These are phyloP conservation scores for Aspergillus flavus DNA, from an alignment of 2,329 filamentous ascomycete genomes.

Conservation along the genomic window DNA sequence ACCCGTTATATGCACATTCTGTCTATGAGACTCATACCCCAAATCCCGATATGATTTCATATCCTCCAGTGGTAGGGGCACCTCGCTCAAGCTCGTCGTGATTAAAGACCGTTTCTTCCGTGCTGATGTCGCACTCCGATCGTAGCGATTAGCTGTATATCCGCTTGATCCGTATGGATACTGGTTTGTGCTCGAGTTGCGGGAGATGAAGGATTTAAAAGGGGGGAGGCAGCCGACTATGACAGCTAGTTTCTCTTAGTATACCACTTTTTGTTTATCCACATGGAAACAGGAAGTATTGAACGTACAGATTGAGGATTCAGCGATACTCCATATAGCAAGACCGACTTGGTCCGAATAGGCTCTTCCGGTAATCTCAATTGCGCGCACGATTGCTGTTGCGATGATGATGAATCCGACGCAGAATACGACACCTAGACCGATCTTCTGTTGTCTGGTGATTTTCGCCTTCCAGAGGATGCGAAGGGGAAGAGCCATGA, in stretches of 20 bases:
- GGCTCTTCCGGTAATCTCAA: slow-evolving; percentile 25
- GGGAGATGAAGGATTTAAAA: slow-evolving; percentile 20
- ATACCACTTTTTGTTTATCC: too few species aligned
- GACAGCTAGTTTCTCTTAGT: slow-evolving; percentile 11
- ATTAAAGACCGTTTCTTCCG: background rate
- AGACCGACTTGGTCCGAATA: slow-evolving; percentile 23
- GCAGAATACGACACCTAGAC: slow-evolving; percentile 30
- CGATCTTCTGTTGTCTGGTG: slow-evolving; percentile 29
- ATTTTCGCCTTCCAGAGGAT: slow-evolving; percentile 32
- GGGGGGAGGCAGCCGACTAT: slow-evolving; percentile 23
- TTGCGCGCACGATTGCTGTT: slow-evolving; percentile 29
- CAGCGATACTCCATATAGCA: slow-evolving; percentile 23
- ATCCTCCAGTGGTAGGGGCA: background rate
- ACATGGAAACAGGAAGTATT: too few species aligned
- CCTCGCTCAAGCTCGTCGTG: background rate
- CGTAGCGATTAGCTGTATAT: background rate
- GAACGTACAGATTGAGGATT: slow-evolving; percentile 22
- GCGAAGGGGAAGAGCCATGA: slow-evolving; percentile 33
- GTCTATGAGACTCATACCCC: background rate
- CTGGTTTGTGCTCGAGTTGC: background rate
- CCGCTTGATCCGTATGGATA: background rate
- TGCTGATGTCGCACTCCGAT: background rate
- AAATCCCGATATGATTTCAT: background rate
- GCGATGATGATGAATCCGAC: slow-evolving; percentile 29
- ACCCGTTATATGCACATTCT: background rate